Evolutionary conservation across 2,329 filamentous ascomycete species (phyloP), one percentile per base, ranked within the genome.

Genomic region (Hypomyces rosellus): DNA sequence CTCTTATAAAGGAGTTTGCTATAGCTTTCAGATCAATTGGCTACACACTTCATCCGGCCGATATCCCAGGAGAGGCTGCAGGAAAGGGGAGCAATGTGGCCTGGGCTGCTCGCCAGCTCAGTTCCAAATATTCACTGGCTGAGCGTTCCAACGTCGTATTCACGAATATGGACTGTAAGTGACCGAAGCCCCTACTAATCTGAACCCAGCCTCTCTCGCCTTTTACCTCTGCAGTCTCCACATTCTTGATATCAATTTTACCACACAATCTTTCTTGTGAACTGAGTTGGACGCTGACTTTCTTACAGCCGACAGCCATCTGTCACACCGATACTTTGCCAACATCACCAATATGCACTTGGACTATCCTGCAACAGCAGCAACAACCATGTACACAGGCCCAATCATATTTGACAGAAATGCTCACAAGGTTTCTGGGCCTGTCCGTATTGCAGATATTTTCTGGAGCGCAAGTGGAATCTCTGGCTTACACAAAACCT

Each of bases 341-440:
- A 73, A 81, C 51, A 76, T 88, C 49, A 81, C 80, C 18, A 76
- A 74, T 47, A 79, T 86, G 73, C 85, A 88, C 61, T 63, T 77
- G 46, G 67, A 75, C 9, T 69, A 82, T 55, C 78, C 80, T 5
- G 77, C 84, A 43, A 82, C 80, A 13, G 77, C 81, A 13, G 65
- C 69, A 33, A 84, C 79, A 22, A 85, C 84, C 0, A 63, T 88
- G 30, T 88, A 89, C 62, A 74, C 82, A 11, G 82, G 82, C 9
- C 85, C 85, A 15, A 84, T 88, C 53, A 81, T 88, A 54, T 88
- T 88, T 57, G 85, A 88, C 60, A 81, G 85, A 57, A 89, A 88
- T 59, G 81, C 85, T 7, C 81, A 88, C 63, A 74, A 71, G 37
- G 83, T 86, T 2, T 82, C 84, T 13, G 76, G 81, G 15, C 71